Percentiles rank a stretch among this genome's conserved stretches.
phyloP scores from a whole-genome alignment of 495 filamentous ascomycete species.

The Annulohypoxylon maeteangense region DNA sequence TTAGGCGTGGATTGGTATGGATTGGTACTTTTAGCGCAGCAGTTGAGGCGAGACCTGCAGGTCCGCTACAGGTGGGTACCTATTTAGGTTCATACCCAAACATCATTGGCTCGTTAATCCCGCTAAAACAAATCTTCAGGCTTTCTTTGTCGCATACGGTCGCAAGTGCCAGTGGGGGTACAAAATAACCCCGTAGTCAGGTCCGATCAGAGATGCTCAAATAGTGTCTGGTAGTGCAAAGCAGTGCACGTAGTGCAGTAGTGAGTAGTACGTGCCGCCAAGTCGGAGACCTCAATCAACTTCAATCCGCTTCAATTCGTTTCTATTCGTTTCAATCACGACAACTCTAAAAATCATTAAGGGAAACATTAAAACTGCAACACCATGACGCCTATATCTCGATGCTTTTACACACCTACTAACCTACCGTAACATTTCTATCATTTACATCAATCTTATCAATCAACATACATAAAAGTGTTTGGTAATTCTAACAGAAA shows the following conservation, averaged over 20 bases:
- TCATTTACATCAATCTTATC: background rate
- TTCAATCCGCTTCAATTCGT: background rate
- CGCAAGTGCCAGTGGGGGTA: background rate
- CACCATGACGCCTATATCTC: constrained; percentile 15
- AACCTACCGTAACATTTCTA: background rate
- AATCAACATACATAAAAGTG: background rate
- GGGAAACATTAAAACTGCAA: background rate
- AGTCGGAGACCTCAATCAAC: constrained; percentile 28
- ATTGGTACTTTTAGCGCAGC: constrained; percentile 12
- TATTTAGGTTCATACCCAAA: background rate
- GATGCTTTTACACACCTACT: background rate
- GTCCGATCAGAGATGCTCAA: background rate
- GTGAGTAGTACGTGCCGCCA: background rate
- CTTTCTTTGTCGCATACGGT: constrained; percentile 11
- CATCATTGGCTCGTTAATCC: constrained; percentile 24
- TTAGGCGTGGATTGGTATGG: background rate
- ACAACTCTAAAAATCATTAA: background rate
- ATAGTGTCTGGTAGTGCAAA: too few relatives aligned
- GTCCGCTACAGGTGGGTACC: constrained; percentile 18
- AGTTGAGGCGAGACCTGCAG: constrained; percentile 34
- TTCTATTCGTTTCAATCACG: constrained; percentile 2
- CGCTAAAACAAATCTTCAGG: constrained; percentile 12
- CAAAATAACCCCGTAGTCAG: background rate
- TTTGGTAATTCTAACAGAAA: background rate
- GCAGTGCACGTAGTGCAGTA: too few relatives aligned